A percentile compares a stretch with the other conserved stretches of the same genome.
These are phyloP conservation scores for Trametes cingulata DNA, from an alignment of 768 basidiomycete genomes.

Conservation along the genomic window DNA sequence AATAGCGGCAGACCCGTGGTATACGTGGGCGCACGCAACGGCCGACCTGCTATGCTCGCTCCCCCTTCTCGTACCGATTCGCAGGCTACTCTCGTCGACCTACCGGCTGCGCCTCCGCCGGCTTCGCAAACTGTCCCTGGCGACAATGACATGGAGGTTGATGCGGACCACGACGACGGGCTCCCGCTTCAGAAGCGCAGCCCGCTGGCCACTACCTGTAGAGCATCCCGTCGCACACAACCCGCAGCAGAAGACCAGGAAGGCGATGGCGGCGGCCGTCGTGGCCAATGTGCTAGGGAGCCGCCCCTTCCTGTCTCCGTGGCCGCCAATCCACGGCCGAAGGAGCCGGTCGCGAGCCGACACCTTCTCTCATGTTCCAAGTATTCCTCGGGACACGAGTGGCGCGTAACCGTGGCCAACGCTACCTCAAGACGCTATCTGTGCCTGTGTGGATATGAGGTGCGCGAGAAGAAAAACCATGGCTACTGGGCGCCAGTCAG, in stretches of 20 bases:
- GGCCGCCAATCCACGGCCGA: constrained; percentile 8
- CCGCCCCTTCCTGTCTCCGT: constrained; percentile 4
- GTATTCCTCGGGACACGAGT: constrained; percentile 2
- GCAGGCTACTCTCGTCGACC: constrained; percentile 10
- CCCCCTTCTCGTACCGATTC: neutral
- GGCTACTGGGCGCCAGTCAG: constrained; percentile 9
- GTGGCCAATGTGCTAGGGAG: neutral
- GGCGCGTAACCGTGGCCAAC: constrained; percentile 2
- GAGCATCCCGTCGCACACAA: neutral
- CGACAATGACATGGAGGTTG: neutral
- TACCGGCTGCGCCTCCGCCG: neutral
- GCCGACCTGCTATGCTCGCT: neutral
- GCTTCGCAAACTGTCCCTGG: too few species aligned
- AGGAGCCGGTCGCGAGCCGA: constrained; percentile 2
- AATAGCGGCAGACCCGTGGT: constrained; percentile 16
- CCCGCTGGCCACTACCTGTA: neutral
- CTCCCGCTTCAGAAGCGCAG: neutral
- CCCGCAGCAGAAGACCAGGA: neutral
- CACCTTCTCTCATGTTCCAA: neutral
- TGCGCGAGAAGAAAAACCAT: constrained; percentile 17
- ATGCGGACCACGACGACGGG: neutral
- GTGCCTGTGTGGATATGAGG: constrained; percentile 4
- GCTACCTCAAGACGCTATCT: constrained; percentile 9
- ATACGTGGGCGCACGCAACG: constrained; percentile 11
- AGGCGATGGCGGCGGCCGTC: neutral